Base-by-base conservation (phyloP, 116 monocot genomes). In the Cymodocea nodosa region DNA sequence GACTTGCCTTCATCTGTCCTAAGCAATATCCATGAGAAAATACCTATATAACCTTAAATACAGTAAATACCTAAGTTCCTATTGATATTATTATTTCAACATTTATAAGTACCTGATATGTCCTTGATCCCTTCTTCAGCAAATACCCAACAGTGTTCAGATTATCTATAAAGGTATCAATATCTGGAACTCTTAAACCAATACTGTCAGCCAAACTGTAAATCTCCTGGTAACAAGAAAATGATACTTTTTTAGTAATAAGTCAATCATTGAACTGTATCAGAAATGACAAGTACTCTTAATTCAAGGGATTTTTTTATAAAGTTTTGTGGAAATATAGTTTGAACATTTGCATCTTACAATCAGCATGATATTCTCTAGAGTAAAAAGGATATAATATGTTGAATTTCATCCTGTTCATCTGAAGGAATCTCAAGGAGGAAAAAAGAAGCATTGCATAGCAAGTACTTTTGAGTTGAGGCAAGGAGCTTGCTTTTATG, bases 81-180 rank as follows among this genome's bases (percentile, higher is more conserved):
- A 2, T 59, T 12, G 67, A 35, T 50, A 22, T 18, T 39, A 11
- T 12, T 16, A 15, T 16, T 18, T 52, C 39, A 50, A 50, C 39
- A 57, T 23, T 8, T 12, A 0, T 30, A n/a, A 15, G 13, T 79
- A 94, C 94, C 94, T 94, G 94, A 71, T 94, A 94, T 65, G 67
- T 82, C 59, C 75, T 80, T 14, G 84, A 77, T 50, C 94, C 94
- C 77, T 89, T 94, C 71, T 90, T 90, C 35, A 90, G 83, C 55
- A 94, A 66, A 81, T 83, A 90, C n/a, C 94, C 90, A 64, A 78
- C 81, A 67, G 68, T 87, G 64, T 89, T 94, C 79, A 94, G 68
- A 69, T 86, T 94, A 23, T 94, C 94, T 34, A 94, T 59, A 69
- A 94, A 76, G 23, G 78, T 74, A 56, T 94, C 87, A 8, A 94